A percentile compares a stretch with the other conserved stretches of the same genome.
These are phyloP conservation scores for Pleurotus cornucopiae DNA, from an alignment of 768 basidiomycete species.

Conservation along the genomic window DNA sequence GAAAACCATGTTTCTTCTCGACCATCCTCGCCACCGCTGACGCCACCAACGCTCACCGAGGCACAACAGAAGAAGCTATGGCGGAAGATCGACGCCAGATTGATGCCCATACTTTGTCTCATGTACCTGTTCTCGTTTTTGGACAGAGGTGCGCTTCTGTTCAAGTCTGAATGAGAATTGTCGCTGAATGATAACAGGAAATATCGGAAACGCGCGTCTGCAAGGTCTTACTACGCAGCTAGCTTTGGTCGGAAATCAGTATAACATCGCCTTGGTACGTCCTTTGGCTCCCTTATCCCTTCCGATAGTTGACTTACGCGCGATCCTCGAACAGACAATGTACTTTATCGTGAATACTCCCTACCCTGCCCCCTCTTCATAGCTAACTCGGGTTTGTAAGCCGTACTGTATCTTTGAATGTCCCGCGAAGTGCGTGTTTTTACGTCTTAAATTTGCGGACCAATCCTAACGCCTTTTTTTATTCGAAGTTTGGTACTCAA, in stretches of 20 bases:
- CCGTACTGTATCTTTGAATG: conserved; percentile 65
- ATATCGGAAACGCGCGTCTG: conserved; percentile 58
- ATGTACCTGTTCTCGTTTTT: conserved; percentile 64
- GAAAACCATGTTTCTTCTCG: too few species aligned
- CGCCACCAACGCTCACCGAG: conserved; percentile 38
- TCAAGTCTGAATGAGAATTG: not conserved
- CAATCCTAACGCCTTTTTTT: conserved; percentile 9
- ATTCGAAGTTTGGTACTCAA: conserved; percentile 48
- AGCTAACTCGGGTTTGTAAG: conserved; percentile 20
- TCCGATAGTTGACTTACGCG: not conserved
- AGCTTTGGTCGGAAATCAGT: conserved; percentile 51
- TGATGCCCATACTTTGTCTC: conserved; percentile 54
- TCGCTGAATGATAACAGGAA: not conserved
- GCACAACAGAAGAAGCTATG: conserved; percentile 52
- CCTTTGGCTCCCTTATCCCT: not conserved
- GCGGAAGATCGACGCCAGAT: conserved; percentile 52
- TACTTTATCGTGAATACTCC: conserved; percentile 56
- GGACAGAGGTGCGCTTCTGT: conserved; percentile 46
- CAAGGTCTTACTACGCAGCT: conserved; percentile 59
- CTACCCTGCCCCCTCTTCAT: not conserved
- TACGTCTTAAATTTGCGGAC: not conserved
- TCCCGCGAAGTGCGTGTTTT: conserved; percentile 56
- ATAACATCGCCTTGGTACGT: conserved; percentile 62
- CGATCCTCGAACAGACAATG: conserved; percentile 44
- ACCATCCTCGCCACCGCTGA: conserved; percentile 29